Evolutionary conservation across 441 rosid genomes (phyloP).

Genomic region (Isatis lusitanica): DNA sequence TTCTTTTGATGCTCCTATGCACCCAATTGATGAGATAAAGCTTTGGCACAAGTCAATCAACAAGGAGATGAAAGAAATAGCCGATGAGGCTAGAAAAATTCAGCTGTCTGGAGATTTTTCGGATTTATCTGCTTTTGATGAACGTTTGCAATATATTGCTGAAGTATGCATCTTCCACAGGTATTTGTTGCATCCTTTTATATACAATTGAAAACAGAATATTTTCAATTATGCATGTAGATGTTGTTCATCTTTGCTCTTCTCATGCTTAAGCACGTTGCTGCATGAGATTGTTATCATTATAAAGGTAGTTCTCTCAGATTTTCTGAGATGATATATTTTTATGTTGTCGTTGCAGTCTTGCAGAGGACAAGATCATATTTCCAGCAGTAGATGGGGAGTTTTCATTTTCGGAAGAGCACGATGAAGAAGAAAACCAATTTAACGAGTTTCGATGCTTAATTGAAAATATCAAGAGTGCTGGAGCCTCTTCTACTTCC

Average conservation of each 20-base stretch:
- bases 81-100: slow-evolving; percentile 64
- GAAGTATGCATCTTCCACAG: slow-evolving; percentile 76
- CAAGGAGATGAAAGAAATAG: slow-evolving; percentile 67
- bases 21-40: slow-evolving; percentile 70
- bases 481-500: slow-evolving; percentile 58
- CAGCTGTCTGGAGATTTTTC: slow-evolving; percentile 63
- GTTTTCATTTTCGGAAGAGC: slow-evolving; percentile 63
- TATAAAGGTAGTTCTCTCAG: slow-evolving; percentile 11
- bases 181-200: slow-evolving; percentile 39
- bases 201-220: background rate
- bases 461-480: slow-evolving; percentile 62
- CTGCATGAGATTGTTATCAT: slow-evolving; percentile 22
- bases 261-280: slow-evolving; percentile 20
- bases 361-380: slow-evolving; percentile 75
- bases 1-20: slow-evolving; percentile 37
- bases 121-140: slow-evolving; percentile 59
- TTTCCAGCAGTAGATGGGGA: slow-evolving; percentile 75
- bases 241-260: slow-evolving; percentile 22
- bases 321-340: slow-evolving; percentile 12
- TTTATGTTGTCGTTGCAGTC: slow-evolving; percentile 43
- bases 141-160: slow-evolving; percentile 64
- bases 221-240: slow-evolving; percentile 7
- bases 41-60: slow-evolving; percentile 74
- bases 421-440: slow-evolving; percentile 64
- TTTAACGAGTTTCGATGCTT: slow-evolving; percentile 58